Percentiles rank a stretch among this genome's conserved stretches.
phyloP scores from a whole-genome alignment of 2,329 filamentous ascomycete species.

The Alternaria triticina region DNA sequence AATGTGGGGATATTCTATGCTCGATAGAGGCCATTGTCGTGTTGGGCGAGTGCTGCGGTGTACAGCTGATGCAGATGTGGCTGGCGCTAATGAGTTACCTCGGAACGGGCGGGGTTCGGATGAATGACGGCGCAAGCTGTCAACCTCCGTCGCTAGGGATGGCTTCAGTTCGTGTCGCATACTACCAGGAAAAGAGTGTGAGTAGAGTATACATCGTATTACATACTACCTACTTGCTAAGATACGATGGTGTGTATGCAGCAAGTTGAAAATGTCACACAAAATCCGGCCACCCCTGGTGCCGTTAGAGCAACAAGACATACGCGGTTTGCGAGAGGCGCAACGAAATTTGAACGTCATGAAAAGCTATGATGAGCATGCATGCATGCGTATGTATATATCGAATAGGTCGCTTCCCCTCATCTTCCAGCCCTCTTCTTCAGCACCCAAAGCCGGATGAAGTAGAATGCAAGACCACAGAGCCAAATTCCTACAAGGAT shows the following conservation, averaged over 20 bases:
- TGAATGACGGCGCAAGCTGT: background rate
- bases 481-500: slow-evolving; percentile 41
- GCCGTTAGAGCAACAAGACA: background rate
- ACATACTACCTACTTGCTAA: background rate
- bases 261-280: background rate
- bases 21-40: background rate
- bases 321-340: background rate
- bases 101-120: background rate
- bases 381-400: background rate
- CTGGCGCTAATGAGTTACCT: slow-evolving; percentile 3
- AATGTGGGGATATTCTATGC: background rate
- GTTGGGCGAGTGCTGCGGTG: background rate
- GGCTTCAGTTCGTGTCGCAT: background rate
- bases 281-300: background rate
- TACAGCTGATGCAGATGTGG: background rate
- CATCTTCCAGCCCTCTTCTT: background rate
- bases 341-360: background rate
- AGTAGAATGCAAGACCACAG: slow-evolving; percentile 29
- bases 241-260: background rate
- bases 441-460: slow-evolving; percentile 14
- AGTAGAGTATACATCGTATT: background rate
- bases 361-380: background rate
- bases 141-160: background rate
- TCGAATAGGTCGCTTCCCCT: background rate
- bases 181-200: background rate